Percentiles rank a stretch among this genome's conserved stretches.
These are phyloP conservation scores for Colletotrichum neosansevieriae DNA, from an alignment of 2,329 filamentous ascomycete species.

Conservation along the genomic window DNA sequence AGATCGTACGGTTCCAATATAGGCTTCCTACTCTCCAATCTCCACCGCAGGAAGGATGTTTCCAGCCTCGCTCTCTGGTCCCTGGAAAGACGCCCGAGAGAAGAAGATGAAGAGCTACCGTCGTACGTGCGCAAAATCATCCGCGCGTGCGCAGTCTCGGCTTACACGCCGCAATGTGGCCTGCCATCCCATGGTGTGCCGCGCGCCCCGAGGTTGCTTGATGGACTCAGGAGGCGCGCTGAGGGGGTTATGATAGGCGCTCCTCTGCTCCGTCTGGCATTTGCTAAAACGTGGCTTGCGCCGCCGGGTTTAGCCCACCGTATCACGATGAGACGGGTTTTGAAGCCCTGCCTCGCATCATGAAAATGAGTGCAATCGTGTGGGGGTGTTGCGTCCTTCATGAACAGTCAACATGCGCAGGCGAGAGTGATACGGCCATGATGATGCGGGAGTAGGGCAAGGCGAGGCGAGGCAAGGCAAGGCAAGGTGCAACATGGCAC, in stretches of 20 bases:
- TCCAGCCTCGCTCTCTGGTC: neutral
- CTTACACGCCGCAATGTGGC: conserved; percentile 4
- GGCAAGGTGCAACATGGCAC: neutral
- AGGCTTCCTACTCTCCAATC: neutral
- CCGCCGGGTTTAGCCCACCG: conserved; percentile 13
- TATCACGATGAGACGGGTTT: neutral
- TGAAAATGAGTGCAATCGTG: neutral
- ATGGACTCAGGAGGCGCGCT: neutral
- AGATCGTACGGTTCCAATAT: conserved; percentile 10
- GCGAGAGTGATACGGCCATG: neutral
- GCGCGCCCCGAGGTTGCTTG: neutral
- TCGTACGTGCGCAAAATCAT: conserved; percentile 6
- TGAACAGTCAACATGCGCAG: neutral
- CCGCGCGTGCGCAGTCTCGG: neutral
- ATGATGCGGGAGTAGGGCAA: neutral
- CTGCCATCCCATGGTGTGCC: conserved; percentile 14
- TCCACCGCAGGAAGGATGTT: neutral
- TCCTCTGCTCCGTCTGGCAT: conserved; percentile 1
- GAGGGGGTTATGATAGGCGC: neutral
- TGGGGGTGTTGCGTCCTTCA: neutral
- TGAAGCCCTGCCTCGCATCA: conserved; percentile 5
- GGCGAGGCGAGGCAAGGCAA: conserved; percentile 14
- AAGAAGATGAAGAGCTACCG: neutral
- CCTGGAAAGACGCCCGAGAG: neutral
- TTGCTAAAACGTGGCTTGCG: neutral